Evolutionary conservation across 768 basidiomycete species (phyloP).

Genomic region (Amanita muscaria): DNA sequence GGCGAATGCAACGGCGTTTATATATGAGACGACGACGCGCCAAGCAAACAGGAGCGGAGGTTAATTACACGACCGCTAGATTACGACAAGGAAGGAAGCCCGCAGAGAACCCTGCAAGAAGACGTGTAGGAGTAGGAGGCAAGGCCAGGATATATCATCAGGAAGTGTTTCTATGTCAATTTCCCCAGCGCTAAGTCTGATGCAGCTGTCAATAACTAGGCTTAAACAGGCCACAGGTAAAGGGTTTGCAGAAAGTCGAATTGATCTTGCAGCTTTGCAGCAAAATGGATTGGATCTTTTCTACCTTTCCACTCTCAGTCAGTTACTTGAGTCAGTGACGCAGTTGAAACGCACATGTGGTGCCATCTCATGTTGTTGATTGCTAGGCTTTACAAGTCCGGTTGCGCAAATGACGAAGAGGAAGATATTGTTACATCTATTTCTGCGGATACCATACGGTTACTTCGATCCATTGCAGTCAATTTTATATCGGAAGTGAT

Average conservation of each 20-base stretch:
- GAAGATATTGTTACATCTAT: conserved; percentile 28
- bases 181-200: background rate
- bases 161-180: background rate
- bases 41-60: conserved; percentile 27
- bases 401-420: conserved; percentile 15
- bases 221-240: conserved; percentile 1
- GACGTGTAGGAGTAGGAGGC: conserved; percentile 11
- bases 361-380: no score
- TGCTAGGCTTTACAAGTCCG: conserved; percentile 16
- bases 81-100: conserved; percentile 27
- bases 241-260: conserved; percentile 22
- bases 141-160: background rate
- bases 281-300: conserved; percentile 40
- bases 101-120: conserved; percentile 13
- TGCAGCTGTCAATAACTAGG: background rate
- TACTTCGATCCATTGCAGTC: conserved; percentile 36
- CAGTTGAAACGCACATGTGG: background rate
- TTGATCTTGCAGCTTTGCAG: conserved; percentile 35
- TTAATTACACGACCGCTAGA: conserved; percentile 22
- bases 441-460: conserved; percentile 38
- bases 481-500: conserved; percentile 46
- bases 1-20: conserved; percentile 52
- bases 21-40: conserved; percentile 71
- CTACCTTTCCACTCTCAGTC: conserved; percentile 30
- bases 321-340: conserved; percentile 29